Conservation (phyloP, 768 basidiomycete genomes). For the Nidularia pulvinata region DNA sequence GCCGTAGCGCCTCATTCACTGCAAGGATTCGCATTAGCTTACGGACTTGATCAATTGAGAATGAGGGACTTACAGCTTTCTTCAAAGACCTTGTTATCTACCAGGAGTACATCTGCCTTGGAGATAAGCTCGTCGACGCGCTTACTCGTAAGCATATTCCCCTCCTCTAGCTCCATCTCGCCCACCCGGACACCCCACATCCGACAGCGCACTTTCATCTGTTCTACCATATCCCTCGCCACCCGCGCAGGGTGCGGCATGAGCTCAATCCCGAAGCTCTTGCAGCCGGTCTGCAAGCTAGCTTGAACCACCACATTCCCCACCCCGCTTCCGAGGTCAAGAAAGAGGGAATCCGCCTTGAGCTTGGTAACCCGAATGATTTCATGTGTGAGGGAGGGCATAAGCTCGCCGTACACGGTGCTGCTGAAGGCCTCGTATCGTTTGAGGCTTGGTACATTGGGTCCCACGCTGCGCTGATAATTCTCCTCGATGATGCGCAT, state of each 20-base stretch:
- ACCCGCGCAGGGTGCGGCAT: constrained; percentile 79
- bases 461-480: constrained; percentile 93
- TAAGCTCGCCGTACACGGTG: constrained; percentile 89
- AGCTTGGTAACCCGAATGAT: constrained; percentile 59
- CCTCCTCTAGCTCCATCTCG: constrained; percentile 77
- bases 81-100: constrained; percentile 86
- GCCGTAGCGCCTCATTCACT: constrained; percentile 89
- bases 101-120: constrained; percentile 89
- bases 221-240: constrained; percentile 73
- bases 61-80: constrained; percentile 58
- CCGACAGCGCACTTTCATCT: constrained; percentile 74
- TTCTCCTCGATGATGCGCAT: constrained; percentile 86
- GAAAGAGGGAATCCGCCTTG: constrained; percentile 62
- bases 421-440: constrained; percentile 84
- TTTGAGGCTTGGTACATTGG: constrained; percentile 77
- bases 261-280: constrained; percentile 77
- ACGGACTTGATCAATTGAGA: background rate
- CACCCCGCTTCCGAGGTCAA: constrained; percentile 87
- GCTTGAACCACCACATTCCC: constrained; percentile 86
- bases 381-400: constrained; percentile 80
- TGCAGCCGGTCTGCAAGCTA: constrained; percentile 78
- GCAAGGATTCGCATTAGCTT: constrained; percentile 4
- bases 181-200: constrained; percentile 92
- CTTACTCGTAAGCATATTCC: constrained; percentile 77
- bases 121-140: constrained; percentile 70